These are phyloP conservation scores for Bacidia rubella DNA, from an alignment of 495 filamentous ascomycete species.

Conservation along the genomic window DNA sequence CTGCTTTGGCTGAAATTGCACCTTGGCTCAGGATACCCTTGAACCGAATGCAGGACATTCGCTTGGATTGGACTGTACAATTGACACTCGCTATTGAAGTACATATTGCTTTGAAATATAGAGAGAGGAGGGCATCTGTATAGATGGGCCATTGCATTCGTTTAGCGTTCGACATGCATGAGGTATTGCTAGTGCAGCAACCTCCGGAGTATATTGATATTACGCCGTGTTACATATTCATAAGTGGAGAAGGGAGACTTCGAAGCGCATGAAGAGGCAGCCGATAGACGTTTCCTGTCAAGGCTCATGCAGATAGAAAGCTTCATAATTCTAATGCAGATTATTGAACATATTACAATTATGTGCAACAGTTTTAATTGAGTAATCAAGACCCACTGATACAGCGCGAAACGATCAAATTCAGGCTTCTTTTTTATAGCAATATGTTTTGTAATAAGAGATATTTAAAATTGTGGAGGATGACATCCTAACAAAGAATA, in stretches of 20 bases:
- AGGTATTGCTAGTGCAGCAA: background rate
- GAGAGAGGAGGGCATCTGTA: background rate
- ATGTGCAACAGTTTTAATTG: too few relatives aligned
- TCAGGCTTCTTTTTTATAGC: too few relatives aligned
- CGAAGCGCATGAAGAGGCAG: too few relatives aligned
- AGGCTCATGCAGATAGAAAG: too few relatives aligned
- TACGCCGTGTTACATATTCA: background rate
- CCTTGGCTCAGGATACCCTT: background rate
- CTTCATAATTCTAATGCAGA: too few relatives aligned
- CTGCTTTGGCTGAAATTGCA: background rate
- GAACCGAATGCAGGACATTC: conserved; percentile 7
- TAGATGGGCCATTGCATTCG: conserved; percentile 7
- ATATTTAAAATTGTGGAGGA: conserved; percentile 32
- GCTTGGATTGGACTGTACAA: conserved; percentile 1
- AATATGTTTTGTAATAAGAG: too few relatives aligned
- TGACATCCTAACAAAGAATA: conserved; percentile 44
- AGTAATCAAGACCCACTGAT: too few relatives aligned
- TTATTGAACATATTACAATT: too few relatives aligned
- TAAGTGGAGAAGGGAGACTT: too few relatives aligned
- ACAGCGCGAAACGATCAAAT: too few relatives aligned
- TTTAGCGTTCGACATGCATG: background rate
- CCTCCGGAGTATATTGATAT: background rate
- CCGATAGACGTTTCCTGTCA: too few relatives aligned
- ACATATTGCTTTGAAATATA: background rate
- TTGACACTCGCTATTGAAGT: conserved; percentile 1